These are phyloP conservation scores for Kernera saxatilis DNA, from an alignment of 345 rosid species.

Conservation along the genomic window DNA sequence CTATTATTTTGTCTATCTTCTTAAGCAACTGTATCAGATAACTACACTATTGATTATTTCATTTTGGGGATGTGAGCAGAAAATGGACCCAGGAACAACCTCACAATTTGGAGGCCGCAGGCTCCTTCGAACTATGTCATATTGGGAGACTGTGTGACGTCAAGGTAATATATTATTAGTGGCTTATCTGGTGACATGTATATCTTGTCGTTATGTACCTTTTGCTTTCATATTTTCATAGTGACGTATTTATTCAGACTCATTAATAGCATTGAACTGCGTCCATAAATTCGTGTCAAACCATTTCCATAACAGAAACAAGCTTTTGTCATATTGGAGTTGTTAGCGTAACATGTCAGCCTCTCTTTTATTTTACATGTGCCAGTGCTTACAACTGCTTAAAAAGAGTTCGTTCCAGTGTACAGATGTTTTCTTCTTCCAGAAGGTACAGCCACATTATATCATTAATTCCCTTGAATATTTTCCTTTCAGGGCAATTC, in stretches of 20 bases:
- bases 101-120: slow-evolving; percentile 95
- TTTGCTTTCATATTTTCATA: background rate
- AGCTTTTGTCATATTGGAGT: slow-evolving; percentile 3
- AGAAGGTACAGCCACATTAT: background rate
- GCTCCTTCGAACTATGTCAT: slow-evolving; percentile 94
- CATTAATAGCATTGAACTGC: background rate
- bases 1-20: background rate
- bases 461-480: background rate
- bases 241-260: background rate
- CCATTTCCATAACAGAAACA: background rate
- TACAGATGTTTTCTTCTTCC: background rate
- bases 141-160: slow-evolving; percentile 95
- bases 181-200: slow-evolving; percentile 8
- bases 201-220: slow-evolving; percentile 18
- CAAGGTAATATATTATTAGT: slow-evolving; percentile 51
- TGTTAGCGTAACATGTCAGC: background rate
- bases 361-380: background rate
- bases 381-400: slow-evolving; percentile 2
- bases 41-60: background rate
- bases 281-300: background rate
- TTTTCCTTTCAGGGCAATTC: slow-evolving; percentile 67
- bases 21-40: slow-evolving; percentile 4
- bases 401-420: background rate
- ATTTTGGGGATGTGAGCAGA: slow-evolving; percentile 42
- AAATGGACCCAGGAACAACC: slow-evolving; percentile 61